Conservation (phyloP, 176 grass and related monocot species). For the Neostapfia colusana region DNA sequence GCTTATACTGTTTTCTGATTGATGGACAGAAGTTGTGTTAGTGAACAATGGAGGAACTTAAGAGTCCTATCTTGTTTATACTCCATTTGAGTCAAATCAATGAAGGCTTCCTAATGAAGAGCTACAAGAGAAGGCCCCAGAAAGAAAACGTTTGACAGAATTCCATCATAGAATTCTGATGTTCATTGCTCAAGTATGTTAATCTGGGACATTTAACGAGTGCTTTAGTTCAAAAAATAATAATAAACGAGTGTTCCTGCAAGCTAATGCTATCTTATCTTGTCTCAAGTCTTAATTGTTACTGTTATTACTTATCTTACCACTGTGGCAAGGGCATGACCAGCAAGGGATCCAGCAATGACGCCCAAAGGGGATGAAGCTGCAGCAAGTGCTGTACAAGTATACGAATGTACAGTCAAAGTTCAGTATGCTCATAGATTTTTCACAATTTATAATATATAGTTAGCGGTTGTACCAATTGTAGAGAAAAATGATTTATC, state of each 20-base stretch:
- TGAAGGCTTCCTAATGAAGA: conserved; percentile 10
- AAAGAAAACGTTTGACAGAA: background rate
- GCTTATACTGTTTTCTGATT: conserved; percentile 1
- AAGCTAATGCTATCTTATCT: too few relatives aligned
- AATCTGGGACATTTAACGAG: background rate
- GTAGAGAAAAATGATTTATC: conserved; percentile 99
- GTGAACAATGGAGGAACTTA: background rate
- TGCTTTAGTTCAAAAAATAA: conserved; percentile 20
- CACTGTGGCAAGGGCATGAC: conserved; percentile 92
- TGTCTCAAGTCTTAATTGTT: too few relatives aligned
- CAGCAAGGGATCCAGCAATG: conserved; percentile 81
- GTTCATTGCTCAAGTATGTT: background rate
- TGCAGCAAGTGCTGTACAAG: conserved; percentile 75
- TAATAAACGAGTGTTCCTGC: background rate
- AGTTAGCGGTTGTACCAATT: conserved; percentile 54
- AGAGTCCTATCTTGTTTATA: background rate
- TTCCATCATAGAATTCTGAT: background rate
- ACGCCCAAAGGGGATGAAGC: conserved; percentile 97
- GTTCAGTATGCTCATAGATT: conserved; percentile 17
- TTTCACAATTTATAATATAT: background rate
- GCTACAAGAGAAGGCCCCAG: background rate
- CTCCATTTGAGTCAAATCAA: conserved; percentile 7
- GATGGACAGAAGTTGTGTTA: conserved; percentile 12
- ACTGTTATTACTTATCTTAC: conserved; percentile 51
- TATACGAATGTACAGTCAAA: conserved; percentile 34